These are phyloP conservation scores for Cyberlindnera maritima DNA, from an alignment of 805 yeast genomes.

Conservation along the genomic window DNA sequence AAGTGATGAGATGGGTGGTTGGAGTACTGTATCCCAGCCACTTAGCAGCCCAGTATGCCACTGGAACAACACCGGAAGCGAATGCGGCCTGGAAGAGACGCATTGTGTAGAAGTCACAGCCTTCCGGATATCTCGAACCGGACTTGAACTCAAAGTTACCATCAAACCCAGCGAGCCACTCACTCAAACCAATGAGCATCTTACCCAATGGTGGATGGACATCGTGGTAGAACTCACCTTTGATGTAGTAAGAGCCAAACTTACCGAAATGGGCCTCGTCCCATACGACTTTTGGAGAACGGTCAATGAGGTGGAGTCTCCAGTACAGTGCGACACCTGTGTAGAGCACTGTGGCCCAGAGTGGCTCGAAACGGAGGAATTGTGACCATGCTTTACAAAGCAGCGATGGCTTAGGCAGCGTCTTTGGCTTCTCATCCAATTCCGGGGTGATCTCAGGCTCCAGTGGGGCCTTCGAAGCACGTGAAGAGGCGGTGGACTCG, in stretches of 20 bases:
- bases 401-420: background rate
- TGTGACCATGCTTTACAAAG: slow-evolving; percentile 1
- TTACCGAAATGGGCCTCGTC: slow-evolving; percentile 91
- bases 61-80: slow-evolving; percentile 63
- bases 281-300: slow-evolving; percentile 68
- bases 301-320: slow-evolving; percentile 58
- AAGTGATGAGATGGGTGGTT: slow-evolving; percentile 57
- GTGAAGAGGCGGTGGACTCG: slow-evolving; percentile 8
- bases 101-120: slow-evolving; percentile 60
- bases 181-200: slow-evolving; percentile 75
- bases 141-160: slow-evolving; percentile 73
- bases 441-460: slow-evolving; percentile 1
- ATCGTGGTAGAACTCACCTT: slow-evolving; percentile 80
- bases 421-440: slow-evolving; percentile 4
- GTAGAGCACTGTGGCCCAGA: slow-evolving; percentile 40
- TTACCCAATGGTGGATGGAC: slow-evolving; percentile 89
- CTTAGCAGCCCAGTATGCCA: slow-evolving; percentile 68
- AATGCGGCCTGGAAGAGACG: slow-evolving; percentile 69
- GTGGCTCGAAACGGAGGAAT: slow-evolving; percentile 16
- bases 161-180: slow-evolving; percentile 78
- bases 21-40: slow-evolving; percentile 49
- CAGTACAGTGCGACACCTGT: slow-evolving; percentile 49
- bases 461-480: background rate
- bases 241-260: slow-evolving; percentile 76
- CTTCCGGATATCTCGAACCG: slow-evolving; percentile 62